Evolutionary conservation across 257 asterid species (phyloP).

Genomic region (Nicotiana knightiana): DNA sequence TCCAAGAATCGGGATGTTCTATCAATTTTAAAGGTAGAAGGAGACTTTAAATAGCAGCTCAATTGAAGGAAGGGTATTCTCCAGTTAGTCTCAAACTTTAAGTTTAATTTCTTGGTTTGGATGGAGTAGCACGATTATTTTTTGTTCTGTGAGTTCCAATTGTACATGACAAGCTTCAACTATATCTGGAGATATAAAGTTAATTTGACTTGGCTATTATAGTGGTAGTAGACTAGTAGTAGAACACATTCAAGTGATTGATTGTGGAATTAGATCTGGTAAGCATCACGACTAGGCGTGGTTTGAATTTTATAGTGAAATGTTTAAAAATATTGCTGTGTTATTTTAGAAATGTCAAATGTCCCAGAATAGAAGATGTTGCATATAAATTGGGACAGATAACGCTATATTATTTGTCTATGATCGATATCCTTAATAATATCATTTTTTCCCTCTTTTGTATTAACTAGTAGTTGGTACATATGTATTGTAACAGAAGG

Average conservation of each 20-base stretch:
- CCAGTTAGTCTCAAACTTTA: not conserved
- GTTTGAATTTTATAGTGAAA: not conserved
- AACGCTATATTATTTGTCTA: not conserved
- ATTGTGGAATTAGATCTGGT: not conserved
- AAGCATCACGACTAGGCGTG: not conserved
- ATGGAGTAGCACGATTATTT: not conserved
- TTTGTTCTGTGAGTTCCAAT: not conserved
- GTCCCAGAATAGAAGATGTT: not conserved
- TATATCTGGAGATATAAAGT: not conserved
- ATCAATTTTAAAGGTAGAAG: not conserved
- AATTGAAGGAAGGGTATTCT: not conserved
- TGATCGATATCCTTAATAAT: not conserved
- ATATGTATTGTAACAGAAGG: slow-evolving; percentile 50
- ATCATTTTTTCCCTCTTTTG: not conserved
- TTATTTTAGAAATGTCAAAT: not conserved
- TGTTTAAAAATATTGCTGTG: not conserved
- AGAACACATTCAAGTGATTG: not conserved
- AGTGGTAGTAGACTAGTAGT: not conserved
- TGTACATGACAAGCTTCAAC: not conserved
- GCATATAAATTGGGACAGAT: not conserved
- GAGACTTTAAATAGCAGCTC: not conserved
- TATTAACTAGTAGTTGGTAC: not conserved
- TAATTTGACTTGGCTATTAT: not conserved
- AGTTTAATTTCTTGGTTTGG: not conserved
- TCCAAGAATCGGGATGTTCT: not conserved